A percentile compares a stretch with the other conserved stretches of the same genome.
These are phyloP conservation scores for Fusarium sp. DNA, from an alignment of 2,329 filamentous ascomycete genomes.

Conservation along the genomic window DNA sequence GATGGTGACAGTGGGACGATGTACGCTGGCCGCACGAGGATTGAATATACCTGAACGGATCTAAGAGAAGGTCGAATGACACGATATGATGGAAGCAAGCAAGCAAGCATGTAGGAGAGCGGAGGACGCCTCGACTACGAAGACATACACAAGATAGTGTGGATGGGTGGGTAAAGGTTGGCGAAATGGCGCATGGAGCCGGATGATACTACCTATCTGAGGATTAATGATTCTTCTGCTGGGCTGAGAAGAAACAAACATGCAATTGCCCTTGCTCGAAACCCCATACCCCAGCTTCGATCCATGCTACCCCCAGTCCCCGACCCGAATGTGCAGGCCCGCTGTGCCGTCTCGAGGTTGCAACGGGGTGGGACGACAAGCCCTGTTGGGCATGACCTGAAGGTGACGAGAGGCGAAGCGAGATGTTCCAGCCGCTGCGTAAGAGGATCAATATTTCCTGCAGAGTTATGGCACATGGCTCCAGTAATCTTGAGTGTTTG, in stretches of 20 bases:
- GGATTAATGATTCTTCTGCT: constrained; percentile 1
- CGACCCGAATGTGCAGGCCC: neutral
- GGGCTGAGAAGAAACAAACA: neutral
- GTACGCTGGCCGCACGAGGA: constrained; percentile 34
- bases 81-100: constrained; percentile 28
- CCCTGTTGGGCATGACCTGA: neutral
- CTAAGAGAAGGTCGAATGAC: constrained; percentile 12
- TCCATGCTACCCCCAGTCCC: neutral
- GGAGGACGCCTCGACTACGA: constrained; percentile 4
- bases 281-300: neutral
- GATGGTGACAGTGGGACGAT: constrained; percentile 21
- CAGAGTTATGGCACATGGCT: neutral
- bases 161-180: neutral
- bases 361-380: neutral
- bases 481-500: neutral
- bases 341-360: neutral
- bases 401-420: constrained; percentile 1
- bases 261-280: constrained; percentile 2
- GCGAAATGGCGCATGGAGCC: constrained; percentile 9
- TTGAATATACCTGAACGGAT: constrained; percentile 38
- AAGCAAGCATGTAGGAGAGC: constrained; percentile 13
- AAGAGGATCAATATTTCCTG: neutral
- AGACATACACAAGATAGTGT: constrained; percentile 3
- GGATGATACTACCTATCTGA: constrained; percentile 3
- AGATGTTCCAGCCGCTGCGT: neutral